These are phyloP conservation scores for Tetrahymena thermophila DNA, from an alignment of 73 alveolate species.

Conservation along the genomic window DNA sequence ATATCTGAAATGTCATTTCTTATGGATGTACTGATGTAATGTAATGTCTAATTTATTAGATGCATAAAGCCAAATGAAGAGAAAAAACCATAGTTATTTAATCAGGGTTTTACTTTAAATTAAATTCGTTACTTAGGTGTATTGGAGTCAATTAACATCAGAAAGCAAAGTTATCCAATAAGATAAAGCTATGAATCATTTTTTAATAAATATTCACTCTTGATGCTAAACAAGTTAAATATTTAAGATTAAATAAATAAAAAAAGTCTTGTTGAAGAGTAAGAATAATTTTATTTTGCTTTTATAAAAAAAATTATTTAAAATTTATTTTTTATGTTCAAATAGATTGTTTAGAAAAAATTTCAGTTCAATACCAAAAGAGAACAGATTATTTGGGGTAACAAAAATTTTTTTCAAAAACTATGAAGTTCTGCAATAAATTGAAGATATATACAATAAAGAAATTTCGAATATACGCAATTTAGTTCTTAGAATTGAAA, in stretches of 20 bases:
- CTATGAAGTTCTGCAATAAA: background rate
- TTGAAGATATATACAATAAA: background rate
- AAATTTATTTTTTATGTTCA: background rate
- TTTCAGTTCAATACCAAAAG: background rate
- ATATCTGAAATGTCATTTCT: constrained; percentile 78
- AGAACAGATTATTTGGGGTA: background rate
- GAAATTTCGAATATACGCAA: background rate
- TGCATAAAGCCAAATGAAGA: constrained; percentile 93
- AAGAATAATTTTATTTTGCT: background rate
- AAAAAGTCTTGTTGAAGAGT: constrained; percentile 5
- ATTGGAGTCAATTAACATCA: constrained; percentile 83
- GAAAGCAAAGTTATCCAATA: constrained; percentile 86
- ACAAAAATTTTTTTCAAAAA: background rate
- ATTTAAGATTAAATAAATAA: background rate
- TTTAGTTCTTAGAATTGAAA: background rate
- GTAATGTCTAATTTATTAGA: constrained; percentile 91
- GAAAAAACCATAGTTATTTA: constrained; percentile 51
- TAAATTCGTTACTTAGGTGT: constrained; percentile 96
- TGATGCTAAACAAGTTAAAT: constrained; percentile 1
- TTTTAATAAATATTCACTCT: constrained; percentile 78
- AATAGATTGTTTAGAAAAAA: background rate
- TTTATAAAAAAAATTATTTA: background rate
- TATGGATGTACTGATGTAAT: constrained; percentile 62
- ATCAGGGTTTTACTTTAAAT: constrained; percentile 69
- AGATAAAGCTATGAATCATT: constrained; percentile 74